phyloP scores from a whole-genome alignment of 163 green algal species.

The Coccomyxa subellipsoidea region DNA sequence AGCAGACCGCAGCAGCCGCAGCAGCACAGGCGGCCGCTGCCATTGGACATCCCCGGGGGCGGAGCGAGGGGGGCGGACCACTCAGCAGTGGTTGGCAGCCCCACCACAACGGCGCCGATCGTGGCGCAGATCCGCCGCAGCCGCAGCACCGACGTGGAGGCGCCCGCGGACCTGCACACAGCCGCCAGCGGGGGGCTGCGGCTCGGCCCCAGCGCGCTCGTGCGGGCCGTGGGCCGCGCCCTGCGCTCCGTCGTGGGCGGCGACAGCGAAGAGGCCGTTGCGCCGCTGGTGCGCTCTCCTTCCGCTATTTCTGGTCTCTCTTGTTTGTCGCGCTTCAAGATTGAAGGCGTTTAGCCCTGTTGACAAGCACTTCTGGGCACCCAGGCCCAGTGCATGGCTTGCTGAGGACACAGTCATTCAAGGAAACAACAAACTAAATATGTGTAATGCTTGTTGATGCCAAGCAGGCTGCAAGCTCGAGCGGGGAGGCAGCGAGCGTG shows the following conservation, averaged over 20 bases:
- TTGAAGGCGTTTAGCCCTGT: too few species aligned
- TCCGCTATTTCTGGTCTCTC: not conserved
- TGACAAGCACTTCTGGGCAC: too few species aligned
- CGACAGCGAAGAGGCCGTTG: not conserved
- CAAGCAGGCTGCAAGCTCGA: not conserved
- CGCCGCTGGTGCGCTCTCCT: not conserved
- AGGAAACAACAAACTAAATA: too few species aligned
- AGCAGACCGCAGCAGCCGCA: not conserved
- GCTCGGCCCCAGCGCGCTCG: not conserved
- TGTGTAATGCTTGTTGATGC: too few species aligned
- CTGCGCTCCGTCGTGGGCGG: not conserved
- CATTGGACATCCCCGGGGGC: not conserved
- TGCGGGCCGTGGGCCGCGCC: not conserved
- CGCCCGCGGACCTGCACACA: not conserved
- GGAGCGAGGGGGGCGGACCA: not conserved
- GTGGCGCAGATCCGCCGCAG: not conserved
- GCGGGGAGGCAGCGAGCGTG: not conserved
- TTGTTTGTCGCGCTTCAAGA: too few species aligned
- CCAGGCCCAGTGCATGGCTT: too few species aligned
- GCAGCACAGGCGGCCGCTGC: not conserved
- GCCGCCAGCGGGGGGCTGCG: not conserved
- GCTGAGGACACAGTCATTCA: too few species aligned
- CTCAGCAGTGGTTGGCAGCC: not conserved
- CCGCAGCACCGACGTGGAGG: not conserved
- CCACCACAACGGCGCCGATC: not conserved